These are phyloP conservation scores for Candida patagonica DNA, from an alignment of 805 yeast genomes.

Conservation along the genomic window DNA sequence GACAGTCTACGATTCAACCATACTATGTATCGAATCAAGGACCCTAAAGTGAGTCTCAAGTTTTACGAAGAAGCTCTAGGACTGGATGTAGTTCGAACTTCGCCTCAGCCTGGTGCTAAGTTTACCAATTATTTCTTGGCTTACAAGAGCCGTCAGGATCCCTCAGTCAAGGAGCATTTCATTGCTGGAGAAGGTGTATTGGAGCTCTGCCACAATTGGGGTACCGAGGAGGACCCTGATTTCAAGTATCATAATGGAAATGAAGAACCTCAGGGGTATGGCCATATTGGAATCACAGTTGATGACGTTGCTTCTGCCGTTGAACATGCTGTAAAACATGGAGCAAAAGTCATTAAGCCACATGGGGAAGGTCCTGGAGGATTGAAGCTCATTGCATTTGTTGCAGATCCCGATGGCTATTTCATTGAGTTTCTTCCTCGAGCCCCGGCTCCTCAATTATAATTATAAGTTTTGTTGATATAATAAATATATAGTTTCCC, in stretches of 20 bases:
- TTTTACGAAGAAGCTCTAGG: conserved; percentile 79
- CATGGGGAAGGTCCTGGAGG: conserved; percentile 34
- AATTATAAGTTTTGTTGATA: not conserved
- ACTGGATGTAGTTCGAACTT: conserved; percentile 55
- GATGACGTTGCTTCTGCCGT: conserved; percentile 48
- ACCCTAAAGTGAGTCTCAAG: conserved; percentile 61
- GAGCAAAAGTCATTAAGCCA: conserved; percentile 37
- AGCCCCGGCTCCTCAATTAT: conserved; percentile 21
- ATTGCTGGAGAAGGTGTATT: conserved; percentile 54
- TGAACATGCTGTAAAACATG: conserved; percentile 37
- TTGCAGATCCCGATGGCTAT: conserved; percentile 89
- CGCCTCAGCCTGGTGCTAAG: conserved; percentile 55
- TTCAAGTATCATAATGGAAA: conserved; percentile 82
- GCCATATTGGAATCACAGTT: conserved; percentile 71
- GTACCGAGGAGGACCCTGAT: conserved; percentile 71
- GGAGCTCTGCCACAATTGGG: conserved; percentile 94
- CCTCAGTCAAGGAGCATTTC: not conserved
- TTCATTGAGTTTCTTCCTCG: conserved; percentile 61
- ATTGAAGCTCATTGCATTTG: conserved; percentile 62
- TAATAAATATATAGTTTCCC: not conserved
- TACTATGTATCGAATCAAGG: conserved; percentile 87
- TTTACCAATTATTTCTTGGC: conserved; percentile 76
- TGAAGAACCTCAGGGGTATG: conserved; percentile 70
- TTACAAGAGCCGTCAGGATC: conserved; percentile 27
- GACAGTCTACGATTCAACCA: conserved; percentile 61